Conservation (phyloP, 257 asterid species). For the Solanum tarijense region DNA sequence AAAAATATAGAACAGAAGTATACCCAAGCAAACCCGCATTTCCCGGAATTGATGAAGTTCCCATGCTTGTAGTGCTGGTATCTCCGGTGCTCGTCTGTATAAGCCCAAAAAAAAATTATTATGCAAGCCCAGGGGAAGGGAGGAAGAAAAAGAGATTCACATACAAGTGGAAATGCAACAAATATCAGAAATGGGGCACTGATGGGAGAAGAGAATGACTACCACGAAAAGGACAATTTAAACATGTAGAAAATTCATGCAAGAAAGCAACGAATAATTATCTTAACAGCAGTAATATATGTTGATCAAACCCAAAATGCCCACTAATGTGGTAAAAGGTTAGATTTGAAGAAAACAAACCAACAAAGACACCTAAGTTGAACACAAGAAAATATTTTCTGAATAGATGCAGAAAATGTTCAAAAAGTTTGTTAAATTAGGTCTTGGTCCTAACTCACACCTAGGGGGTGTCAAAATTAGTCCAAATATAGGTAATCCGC, state of each 20-base stretch:
- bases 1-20: conserved; percentile 7
- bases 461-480: neutral
- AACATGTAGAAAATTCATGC: neutral
- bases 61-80: conserved; percentile 41
- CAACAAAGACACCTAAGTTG: neutral
- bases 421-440: neutral
- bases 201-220: neutral
- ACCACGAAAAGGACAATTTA: neutral
- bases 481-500: neutral
- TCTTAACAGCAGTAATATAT: neutral
- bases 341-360: neutral
- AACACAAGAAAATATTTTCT: neutral
- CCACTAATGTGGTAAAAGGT: neutral
- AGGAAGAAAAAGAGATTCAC: neutral
- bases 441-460: neutral
- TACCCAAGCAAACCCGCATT: conserved; percentile 96
- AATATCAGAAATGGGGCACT: neutral
- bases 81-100: conserved; percentile 54
- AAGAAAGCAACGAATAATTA: neutral
- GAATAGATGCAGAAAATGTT: neutral
- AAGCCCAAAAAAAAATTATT: conserved; percentile 13
- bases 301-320: neutral
- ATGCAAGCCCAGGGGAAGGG: conserved; percentile 3
- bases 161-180: neutral
- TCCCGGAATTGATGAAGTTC: conserved; percentile 67